Base-by-base conservation (phyloP, 2,329 filamentous ascomycete genomes). In the Hypoxylon sp. region DNA sequence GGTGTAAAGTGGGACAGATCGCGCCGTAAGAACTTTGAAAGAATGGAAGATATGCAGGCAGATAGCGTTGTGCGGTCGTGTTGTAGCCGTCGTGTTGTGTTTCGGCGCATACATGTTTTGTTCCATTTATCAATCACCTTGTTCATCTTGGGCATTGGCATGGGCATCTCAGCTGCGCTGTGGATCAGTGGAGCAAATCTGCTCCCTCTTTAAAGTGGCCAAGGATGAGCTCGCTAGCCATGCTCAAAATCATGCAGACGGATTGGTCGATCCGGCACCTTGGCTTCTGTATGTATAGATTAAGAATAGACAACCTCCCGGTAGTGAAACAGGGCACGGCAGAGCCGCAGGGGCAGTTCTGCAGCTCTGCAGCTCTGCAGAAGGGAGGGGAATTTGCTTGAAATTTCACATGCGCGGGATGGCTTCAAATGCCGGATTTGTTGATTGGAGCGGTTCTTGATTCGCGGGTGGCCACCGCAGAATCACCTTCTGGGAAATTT, bases 241-340 rank as follows among this genome's bases (percentile, higher is more conserved):
- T 56, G 55, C 54, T 60, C 33, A 53, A 56, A 65, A 53, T n/a
- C 46, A 28, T 60, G 61, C 50, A 46, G 54, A 60, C 55, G 55
- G 62, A 68, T 68, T 68, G 67, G 63, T 32, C 60, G 57, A 61
- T 59, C 63, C 59, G 60, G 36, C 22, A 44, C 46, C 66, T 64
- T 66, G 59, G 58, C 59, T 64, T 12, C 48, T 68, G 59, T 66
- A 56, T 9, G 59, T 63, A 56, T 58, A 65, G 33, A 69, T 66
- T 59, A 65, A 69, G 64, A 67, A 69, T 67, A 62, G 57, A 67
- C 57, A 33, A 60, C 45, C 60, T 56, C 60, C 64, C 64, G 67
- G 67, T 67, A 67, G 67, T 68, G 66, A 64, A 66, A 69, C 64
- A 64, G 33, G 64, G 60, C 67, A 62, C 67, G 67, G 67, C 67